Conservation (phyloP, 2,329 filamentous ascomycete species). For the Zasmidium cellare region DNA sequence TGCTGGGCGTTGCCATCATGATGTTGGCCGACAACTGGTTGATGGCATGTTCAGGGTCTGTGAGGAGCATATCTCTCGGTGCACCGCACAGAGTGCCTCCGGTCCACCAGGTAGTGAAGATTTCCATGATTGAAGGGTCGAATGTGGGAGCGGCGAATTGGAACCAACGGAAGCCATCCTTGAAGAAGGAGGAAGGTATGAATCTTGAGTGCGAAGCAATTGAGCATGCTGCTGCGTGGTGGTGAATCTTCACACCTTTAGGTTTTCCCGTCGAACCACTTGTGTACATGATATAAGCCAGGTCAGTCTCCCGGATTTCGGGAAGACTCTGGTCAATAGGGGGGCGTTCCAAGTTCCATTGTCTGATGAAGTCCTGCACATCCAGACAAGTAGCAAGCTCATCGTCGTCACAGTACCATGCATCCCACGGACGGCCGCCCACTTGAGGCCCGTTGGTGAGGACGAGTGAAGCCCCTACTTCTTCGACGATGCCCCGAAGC, state of each 20-base stretch:
- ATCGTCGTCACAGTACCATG: constrained; percentile 19
- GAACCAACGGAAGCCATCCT: constrained; percentile 21
- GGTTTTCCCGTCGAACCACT: constrained; percentile 27
- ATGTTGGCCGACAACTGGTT: constrained; percentile 13
- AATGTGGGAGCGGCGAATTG: constrained; percentile 17
- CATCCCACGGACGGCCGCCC: constrained; percentile 15
- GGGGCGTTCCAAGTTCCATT: background rate
- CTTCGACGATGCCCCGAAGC: constrained; percentile 15
- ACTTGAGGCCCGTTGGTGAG: constrained; percentile 13
- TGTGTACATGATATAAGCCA: constrained; percentile 27
- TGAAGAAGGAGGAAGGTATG: constrained; percentile 8
- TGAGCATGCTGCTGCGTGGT: constrained; percentile 15
- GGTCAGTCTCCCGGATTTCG: constrained; percentile 23
- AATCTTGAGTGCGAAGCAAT: constrained; percentile 15
- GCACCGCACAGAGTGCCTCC: constrained; percentile 22
- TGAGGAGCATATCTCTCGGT: constrained; percentile 14
- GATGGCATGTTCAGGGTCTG: constrained; percentile 13
- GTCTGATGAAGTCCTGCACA: constrained; percentile 10
- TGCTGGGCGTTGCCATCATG: constrained; percentile 18
- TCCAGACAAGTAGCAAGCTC: constrained; percentile 14
- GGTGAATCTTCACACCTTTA: constrained; percentile 21
- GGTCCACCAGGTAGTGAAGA: constrained; percentile 20
- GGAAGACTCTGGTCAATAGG: background rate
- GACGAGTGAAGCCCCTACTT: constrained; percentile 12
- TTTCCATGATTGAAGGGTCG: constrained; percentile 21